These are phyloP conservation scores for Hortaea sp. DNA, from an alignment of 2,329 filamentous ascomycete species.

Conservation along the genomic window DNA sequence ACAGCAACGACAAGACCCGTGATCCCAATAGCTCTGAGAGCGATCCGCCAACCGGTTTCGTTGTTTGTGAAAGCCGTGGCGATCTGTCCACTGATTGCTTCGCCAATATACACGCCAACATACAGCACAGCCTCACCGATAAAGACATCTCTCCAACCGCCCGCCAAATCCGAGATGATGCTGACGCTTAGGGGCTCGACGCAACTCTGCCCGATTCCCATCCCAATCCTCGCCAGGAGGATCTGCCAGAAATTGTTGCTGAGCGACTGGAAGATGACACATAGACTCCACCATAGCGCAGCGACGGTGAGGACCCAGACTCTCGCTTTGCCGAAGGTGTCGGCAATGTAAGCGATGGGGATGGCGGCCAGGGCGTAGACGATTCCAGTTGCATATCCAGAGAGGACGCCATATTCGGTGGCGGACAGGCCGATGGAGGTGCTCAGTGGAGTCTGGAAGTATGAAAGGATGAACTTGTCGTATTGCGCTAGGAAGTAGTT, in stretches of 20 bases:
- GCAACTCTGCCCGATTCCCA: constrained; percentile 3
- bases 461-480: constrained; percentile 4
- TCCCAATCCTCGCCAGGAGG: constrained; percentile 2
- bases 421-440: not conserved
- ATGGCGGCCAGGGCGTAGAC: constrained; percentile 1
- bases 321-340: not conserved
- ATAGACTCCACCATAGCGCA: constrained; percentile 2
- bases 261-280: constrained; percentile 3
- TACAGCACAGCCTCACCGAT: constrained; percentile 1
- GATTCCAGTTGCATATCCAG: constrained; percentile 4
- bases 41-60: constrained; percentile 1
- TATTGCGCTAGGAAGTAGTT: constrained; percentile 5
- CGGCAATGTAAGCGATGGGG: constrained; percentile 3
- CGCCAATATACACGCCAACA: constrained; percentile 4
- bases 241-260: constrained; percentile 4
- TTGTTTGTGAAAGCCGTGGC: constrained; percentile 2
- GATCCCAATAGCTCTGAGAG: constrained; percentile 2
- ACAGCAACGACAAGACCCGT: constrained; percentile 1
- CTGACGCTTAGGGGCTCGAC: constrained; percentile 4
- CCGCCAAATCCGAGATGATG: constrained; percentile 1
- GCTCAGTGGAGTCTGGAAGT: constrained; percentile 2
- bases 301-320: constrained; percentile 1
- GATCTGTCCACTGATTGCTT: constrained; percentile 4
- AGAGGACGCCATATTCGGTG: constrained; percentile 1
- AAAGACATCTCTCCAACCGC: constrained; percentile 2